These are phyloP conservation scores for Arabidopsis hybrid DNA, from an alignment of 441 rosid species.

Conservation along the genomic window DNA sequence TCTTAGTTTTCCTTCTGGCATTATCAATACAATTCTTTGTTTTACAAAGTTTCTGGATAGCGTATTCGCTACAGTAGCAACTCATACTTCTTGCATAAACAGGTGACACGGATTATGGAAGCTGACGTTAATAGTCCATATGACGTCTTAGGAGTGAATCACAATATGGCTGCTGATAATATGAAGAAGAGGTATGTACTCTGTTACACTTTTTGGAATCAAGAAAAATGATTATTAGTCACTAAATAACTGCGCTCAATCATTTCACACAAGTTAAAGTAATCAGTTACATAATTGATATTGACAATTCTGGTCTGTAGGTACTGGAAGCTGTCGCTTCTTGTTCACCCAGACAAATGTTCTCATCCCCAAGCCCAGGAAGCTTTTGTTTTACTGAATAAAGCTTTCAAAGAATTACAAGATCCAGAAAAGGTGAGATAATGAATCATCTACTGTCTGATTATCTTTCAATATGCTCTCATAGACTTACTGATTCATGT, in stretches of 20 bases:
- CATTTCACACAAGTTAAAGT: not conserved
- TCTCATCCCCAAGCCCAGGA: slow-evolving; percentile 94
- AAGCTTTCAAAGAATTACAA: slow-evolving; percentile 89
- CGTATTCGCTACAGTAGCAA: slow-evolving; percentile 9
- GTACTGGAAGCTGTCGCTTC: slow-evolving; percentile 95
- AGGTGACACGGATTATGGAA: slow-evolving; percentile 92
- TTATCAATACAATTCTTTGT: not conserved
- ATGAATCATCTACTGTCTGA: slow-evolving; percentile 11
- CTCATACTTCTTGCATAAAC: slow-evolving; percentile 31
- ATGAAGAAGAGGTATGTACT: slow-evolving; percentile 80
- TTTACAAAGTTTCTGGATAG: slow-evolving; percentile 3
- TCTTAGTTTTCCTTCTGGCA: slow-evolving; percentile 37
- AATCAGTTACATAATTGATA: slow-evolving; percentile 16
- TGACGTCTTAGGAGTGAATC: slow-evolving; percentile 81
- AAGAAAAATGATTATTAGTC: slow-evolving; percentile 6
- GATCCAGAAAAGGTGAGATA: slow-evolving; percentile 79
- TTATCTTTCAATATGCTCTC: not conserved
- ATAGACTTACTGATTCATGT: slow-evolving; percentile 12
- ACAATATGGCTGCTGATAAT: slow-evolving; percentile 72
- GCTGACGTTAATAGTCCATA: slow-evolving; percentile 76
- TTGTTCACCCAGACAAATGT: slow-evolving; percentile 97
- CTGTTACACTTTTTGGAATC: slow-evolving; percentile 20
- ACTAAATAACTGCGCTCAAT: not conserved
- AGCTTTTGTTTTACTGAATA: slow-evolving; percentile 83
- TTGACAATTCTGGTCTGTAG: slow-evolving; percentile 45